phyloP scores from a whole-genome alignment of 2,329 filamentous ascomycete genomes.

The Aureobasidium sp. region DNA sequence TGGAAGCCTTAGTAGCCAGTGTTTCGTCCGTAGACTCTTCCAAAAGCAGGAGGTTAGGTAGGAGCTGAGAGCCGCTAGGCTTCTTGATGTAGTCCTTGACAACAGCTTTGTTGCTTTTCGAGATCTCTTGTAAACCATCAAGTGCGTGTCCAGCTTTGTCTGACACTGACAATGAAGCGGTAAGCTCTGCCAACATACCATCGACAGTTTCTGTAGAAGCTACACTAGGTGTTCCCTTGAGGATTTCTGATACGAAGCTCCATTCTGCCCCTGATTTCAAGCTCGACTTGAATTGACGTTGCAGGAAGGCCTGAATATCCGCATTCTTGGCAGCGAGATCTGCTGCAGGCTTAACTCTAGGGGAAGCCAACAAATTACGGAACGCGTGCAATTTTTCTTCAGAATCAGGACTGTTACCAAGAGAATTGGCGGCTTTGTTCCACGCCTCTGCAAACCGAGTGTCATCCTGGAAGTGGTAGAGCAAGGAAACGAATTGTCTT shows the following conservation, averaged over 20 bases:
- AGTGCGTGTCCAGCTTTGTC: conserved; percentile 32
- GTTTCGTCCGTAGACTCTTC: conserved; percentile 48
- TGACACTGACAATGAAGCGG: conserved; percentile 32
- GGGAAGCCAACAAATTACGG: conserved; percentile 26
- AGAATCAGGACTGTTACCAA: conserved; percentile 18
- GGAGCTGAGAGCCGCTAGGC: conserved; percentile 38
- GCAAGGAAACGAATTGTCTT: conserved; percentile 56
- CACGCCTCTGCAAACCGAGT: conserved; percentile 28
- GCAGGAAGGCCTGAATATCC: conserved; percentile 33
- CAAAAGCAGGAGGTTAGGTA: conserved; percentile 47
- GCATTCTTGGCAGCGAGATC: conserved; percentile 30
- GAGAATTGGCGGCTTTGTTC: conserved; percentile 15
- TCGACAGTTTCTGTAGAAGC: conserved; percentile 33
- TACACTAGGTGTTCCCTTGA: conserved; percentile 24
- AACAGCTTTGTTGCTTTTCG: conserved; percentile 30
- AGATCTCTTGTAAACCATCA: conserved; percentile 35
- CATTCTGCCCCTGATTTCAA: conserved; percentile 24
- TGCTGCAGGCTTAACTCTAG: conserved; percentile 31
- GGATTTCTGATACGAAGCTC: conserved; percentile 32
- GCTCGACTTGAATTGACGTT: conserved; percentile 13
- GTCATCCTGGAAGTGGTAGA: conserved; percentile 44
- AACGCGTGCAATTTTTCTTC: conserved; percentile 23
- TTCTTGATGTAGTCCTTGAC: conserved; percentile 41
- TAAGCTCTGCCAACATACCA: conserved; percentile 33
- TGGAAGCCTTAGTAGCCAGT: conserved; percentile 39